phyloP scores from a whole-genome alignment of 2,329 filamentous ascomycete species.

The Aurifilum marmelostoma region DNA sequence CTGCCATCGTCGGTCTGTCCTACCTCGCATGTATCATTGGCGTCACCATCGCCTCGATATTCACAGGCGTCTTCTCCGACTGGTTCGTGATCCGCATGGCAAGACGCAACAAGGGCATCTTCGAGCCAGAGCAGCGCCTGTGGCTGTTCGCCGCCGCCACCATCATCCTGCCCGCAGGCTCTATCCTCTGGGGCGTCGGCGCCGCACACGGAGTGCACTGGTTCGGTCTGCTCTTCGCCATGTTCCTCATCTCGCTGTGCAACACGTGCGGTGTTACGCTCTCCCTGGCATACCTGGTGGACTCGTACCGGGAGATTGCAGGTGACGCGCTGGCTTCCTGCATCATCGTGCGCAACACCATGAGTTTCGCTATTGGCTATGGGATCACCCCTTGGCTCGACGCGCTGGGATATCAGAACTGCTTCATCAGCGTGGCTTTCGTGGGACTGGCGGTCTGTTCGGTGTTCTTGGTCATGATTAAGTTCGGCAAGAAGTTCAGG shows the following conservation, averaged over 20 bases:
- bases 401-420: slow-evolving; percentile 26
- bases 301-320: slow-evolving; percentile 50
- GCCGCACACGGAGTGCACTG: slow-evolving; percentile 50
- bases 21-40: slow-evolving; percentile 38
- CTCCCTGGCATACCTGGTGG: slow-evolving; percentile 50
- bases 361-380: slow-evolving; percentile 30
- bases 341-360: slow-evolving; percentile 40
- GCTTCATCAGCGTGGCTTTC: slow-evolving; percentile 36
- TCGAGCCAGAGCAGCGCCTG: slow-evolving; percentile 38
- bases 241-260: slow-evolving; percentile 49
- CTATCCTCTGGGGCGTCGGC: slow-evolving; percentile 56
- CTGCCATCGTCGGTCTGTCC: slow-evolving; percentile 36
- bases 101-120: slow-evolving; percentile 38
- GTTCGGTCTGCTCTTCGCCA: slow-evolving; percentile 51
- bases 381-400: slow-evolving; percentile 30
- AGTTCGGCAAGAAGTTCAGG: slow-evolving; percentile 37
- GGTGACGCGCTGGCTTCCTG: slow-evolving; percentile 55
- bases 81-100: slow-evolving; percentile 38
- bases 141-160: slow-evolving; percentile 40
- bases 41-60: slow-evolving; percentile 32
- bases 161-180: slow-evolving; percentile 46
- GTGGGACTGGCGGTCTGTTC: slow-evolving; percentile 38
- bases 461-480: slow-evolving; percentile 38
- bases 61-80: slow-evolving; percentile 39
- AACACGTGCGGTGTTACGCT: slow-evolving; percentile 49